A percentile compares a stretch with the other conserved stretches of the same genome.
phyloP scores from a whole-genome alignment of 177 flowering plant species.

The Vitis hybrid region DNA sequence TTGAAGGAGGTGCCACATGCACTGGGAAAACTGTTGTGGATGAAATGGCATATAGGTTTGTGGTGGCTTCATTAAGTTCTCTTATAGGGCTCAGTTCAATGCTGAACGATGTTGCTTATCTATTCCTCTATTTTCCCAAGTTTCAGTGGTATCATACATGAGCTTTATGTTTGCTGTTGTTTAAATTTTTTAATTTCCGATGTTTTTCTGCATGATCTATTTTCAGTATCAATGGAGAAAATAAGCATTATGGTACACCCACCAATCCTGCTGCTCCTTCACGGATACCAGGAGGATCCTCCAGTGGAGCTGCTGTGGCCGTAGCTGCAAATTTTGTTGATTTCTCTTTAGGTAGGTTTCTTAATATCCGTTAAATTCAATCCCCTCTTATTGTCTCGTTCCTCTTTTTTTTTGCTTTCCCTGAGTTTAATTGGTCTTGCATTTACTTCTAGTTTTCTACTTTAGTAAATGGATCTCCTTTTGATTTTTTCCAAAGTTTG shows the following conservation, averaged over 20 bases:
- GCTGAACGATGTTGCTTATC: background rate
- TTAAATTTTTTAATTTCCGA: background rate
- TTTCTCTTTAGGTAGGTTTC: constrained; percentile 74
- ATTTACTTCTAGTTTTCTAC: too few relatives aligned
- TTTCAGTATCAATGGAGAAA: constrained; percentile 81
- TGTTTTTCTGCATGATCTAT: background rate
- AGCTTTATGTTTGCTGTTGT: background rate
- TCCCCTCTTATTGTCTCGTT: background rate
- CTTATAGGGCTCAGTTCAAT: background rate
- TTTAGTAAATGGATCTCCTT: too few relatives aligned
- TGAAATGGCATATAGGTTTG: constrained; percentile 81
- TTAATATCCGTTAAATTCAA: background rate
- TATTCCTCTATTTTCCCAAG: background rate
- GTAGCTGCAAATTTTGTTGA: constrained; percentile 85
- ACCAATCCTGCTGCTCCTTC: constrained; percentile 75
- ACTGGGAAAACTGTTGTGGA: constrained; percentile 85
- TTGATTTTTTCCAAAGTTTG: too few relatives aligned
- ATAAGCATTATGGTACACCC: constrained; percentile 79
- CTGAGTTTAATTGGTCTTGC: too few relatives aligned
- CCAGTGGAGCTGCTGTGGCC: constrained; percentile 93
- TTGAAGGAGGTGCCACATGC: constrained; percentile 93
- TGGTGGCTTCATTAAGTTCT: constrained; percentile 3
- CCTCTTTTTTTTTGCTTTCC: background rate
- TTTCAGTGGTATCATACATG: background rate
- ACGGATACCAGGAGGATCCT: constrained; percentile 82